These are phyloP conservation scores for Cadophora malorum DNA, from an alignment of 2,329 filamentous ascomycete genomes.

Conservation along the genomic window DNA sequence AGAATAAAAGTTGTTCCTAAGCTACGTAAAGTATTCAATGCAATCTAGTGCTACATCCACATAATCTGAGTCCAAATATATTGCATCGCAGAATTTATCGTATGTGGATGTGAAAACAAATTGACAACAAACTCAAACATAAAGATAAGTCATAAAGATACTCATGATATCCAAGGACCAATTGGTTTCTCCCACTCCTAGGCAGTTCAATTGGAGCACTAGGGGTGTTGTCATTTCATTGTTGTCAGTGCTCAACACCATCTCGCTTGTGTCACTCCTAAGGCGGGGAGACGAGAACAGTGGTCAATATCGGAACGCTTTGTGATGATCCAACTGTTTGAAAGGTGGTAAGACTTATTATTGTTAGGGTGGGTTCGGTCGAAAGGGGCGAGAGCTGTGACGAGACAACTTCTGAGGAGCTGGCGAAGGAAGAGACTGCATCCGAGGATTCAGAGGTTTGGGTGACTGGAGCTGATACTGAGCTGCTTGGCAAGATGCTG, in stretches of 20 bases:
- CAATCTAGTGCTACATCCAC: background rate
- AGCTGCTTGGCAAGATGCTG: background rate
- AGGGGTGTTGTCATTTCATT: too few relatives aligned
- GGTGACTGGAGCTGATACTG: background rate
- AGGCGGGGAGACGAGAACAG: background rate
- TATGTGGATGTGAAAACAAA: background rate
- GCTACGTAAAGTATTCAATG: background rate
- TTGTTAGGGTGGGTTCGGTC: background rate
- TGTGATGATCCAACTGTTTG: background rate
- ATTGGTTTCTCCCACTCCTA: too few relatives aligned
- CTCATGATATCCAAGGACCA: background rate
- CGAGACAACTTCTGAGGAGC: background rate
- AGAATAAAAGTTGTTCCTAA: too few relatives aligned
- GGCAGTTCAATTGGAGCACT: too few relatives aligned
- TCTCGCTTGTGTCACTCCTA: background rate
- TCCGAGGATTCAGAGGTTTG: background rate
- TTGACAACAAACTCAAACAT: background rate
- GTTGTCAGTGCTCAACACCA: background rate
- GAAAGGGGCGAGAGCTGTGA: background rate
- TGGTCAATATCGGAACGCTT: background rate
- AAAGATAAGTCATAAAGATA: slow-evolving; percentile 12
- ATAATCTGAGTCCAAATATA: background rate
- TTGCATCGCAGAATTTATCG: background rate
- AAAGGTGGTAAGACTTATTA: slow-evolving; percentile 17
- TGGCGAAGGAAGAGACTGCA: background rate